A percentile compares a stretch with the other conserved stretches of the same genome.
Evolutionary conservation across 78 protist species (phyloP).

Genomic region (Pelomyxa schiedti): DNA sequence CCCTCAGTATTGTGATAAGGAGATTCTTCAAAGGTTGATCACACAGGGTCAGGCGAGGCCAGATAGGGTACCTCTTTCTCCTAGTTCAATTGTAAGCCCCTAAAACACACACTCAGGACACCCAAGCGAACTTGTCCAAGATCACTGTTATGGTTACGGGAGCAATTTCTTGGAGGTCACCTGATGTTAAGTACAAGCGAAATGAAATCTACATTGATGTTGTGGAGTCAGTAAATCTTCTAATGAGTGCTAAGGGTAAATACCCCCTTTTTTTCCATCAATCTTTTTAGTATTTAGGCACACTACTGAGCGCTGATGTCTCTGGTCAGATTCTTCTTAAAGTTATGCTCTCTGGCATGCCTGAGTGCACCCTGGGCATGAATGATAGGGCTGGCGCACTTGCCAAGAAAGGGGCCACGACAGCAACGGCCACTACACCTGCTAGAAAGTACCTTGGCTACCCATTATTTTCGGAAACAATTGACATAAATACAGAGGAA

Average conservation of each 20-base stretch:
- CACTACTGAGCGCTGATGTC: constrained; percentile 77
- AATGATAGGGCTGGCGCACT: constrained; percentile 80
- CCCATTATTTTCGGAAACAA: background rate
- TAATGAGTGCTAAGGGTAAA: constrained; percentile 4
- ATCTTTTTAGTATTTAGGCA: too few species aligned
- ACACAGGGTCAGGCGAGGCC: constrained; percentile 55
- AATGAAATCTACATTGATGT: constrained; percentile 91
- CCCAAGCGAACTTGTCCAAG: constrained; percentile 30
- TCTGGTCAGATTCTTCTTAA: constrained; percentile 78
- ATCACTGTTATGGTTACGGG: constrained; percentile 82
- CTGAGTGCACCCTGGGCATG: constrained; percentile 96
- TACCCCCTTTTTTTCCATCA: background rate
- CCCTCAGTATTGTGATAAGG: constrained; percentile 74
- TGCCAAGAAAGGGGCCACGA: background rate
- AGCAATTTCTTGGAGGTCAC: constrained; percentile 73
- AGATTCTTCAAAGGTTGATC: constrained; percentile 74
- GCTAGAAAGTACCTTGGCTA: background rate
- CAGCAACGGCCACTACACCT: background rate
- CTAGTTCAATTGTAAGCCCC: too few species aligned
- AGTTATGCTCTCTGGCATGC: constrained; percentile 91
- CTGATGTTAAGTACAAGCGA: constrained; percentile 70
- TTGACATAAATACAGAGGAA: background rate
- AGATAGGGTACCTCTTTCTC: too few species aligned
- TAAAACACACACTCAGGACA: constrained; percentile 5
- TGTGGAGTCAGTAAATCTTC: constrained; percentile 53